These are phyloP conservation scores for Dioscorea alata DNA, from an alignment of 106 monocot genomes.

Conservation along the genomic window DNA sequence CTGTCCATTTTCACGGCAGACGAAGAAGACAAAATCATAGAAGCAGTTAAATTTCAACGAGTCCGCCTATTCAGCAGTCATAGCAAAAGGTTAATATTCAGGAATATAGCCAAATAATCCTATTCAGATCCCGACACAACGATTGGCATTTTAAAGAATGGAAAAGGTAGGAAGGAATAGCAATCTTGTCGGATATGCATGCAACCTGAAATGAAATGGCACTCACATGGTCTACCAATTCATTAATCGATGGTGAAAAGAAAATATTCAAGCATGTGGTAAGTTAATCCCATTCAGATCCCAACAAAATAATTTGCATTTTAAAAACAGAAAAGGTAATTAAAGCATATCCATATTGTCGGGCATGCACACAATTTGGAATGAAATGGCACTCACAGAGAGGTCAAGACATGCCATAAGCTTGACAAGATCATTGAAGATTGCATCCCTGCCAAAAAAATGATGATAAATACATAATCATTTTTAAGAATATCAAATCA, in stretches of 20 bases:
- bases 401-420: constrained; percentile 56
- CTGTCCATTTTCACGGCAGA: constrained; percentile 85
- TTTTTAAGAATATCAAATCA: too few species aligned
- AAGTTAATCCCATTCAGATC: background rate
- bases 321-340: too few species aligned
- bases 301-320: too few species aligned
- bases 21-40: constrained; percentile 88
- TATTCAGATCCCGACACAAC: too few species aligned
- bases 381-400: constrained; percentile 33
- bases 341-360: too few species aligned
- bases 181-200: too few species aligned
- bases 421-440: constrained; percentile 42
- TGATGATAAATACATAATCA: too few species aligned
- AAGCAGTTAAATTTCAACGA: constrained; percentile 60
- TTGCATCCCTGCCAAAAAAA: constrained; percentile 24
- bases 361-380: too few species aligned
- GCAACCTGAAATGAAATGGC: background rate
- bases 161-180: too few species aligned
- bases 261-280: background rate
- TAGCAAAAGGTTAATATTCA: background rate
- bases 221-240: constrained; percentile 58
- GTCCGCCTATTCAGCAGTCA: constrained; percentile 46
- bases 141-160: too few species aligned
- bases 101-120: background rate
- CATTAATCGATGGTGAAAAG: constrained; percentile 1